These are phyloP conservation scores for Venturia pyrina DNA, from an alignment of 2,329 filamentous ascomycete species.

Conservation along the genomic window DNA sequence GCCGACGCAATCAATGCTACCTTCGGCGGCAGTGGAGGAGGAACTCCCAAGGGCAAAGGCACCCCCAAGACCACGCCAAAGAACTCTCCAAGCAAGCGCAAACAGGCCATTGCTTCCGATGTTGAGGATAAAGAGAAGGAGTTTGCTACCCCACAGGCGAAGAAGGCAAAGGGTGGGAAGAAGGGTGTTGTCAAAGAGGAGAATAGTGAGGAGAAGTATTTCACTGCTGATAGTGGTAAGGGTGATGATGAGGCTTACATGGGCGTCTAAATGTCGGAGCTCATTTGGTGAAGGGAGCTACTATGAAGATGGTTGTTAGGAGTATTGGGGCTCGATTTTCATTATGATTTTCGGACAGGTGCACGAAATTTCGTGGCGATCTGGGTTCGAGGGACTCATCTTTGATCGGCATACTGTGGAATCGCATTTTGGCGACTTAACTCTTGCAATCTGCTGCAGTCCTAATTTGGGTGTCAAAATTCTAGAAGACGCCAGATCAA, in stretches of 20 bases:
- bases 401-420: neutral
- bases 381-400: neutral
- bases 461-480: too few relatives aligned
- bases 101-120: neutral
- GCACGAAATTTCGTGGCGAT: neutral
- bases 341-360: neutral
- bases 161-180: neutral
- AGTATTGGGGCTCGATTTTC: neutral
- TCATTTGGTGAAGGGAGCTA: neutral
- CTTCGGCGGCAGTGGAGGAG: neutral
- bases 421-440: neutral
- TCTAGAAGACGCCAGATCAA: too few relatives aligned
- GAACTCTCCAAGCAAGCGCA: neutral
- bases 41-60: neutral
- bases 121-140: neutral
- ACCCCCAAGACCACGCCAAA: neutral
- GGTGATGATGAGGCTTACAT: neutral
- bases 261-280: neutral
- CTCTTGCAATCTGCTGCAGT: neutral
- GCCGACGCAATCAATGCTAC: neutral
- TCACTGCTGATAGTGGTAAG: neutral
- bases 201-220: neutral
- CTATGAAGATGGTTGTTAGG: too few relatives aligned
- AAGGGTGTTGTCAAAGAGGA: neutral
- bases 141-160: neutral